phyloP scores from a whole-genome alignment of 768 basidiomycete species.

The Strobilomyces dryophilus region DNA sequence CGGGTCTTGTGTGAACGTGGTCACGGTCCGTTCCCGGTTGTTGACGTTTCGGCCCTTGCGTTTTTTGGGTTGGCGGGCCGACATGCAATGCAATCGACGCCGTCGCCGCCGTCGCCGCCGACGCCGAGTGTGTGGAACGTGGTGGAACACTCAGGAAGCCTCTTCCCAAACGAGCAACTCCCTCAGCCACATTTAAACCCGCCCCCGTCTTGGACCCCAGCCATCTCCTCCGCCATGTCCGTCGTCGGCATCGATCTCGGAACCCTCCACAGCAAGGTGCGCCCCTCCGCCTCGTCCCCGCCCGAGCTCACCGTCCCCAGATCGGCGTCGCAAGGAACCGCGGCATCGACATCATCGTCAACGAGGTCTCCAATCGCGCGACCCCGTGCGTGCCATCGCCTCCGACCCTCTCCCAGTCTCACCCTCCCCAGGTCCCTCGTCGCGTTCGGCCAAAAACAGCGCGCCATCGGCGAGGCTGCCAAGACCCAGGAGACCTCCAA shows the following conservation, averaged over 20 bases:
- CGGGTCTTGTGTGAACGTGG: constrained; percentile 59
- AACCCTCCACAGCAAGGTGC: constrained; percentile 81
- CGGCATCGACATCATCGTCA: constrained; percentile 97
- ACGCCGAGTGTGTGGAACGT: constrained; percentile 16
- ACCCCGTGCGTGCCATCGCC: constrained; percentile 69
- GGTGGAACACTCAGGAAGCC: constrained; percentile 26
- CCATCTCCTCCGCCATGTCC: constrained; percentile 47
- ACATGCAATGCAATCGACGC: constrained; percentile 32
- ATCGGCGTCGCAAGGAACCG: constrained; percentile 94
- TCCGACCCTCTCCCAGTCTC: not conserved
- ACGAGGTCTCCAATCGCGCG: constrained; percentile 95
- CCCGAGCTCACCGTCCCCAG: constrained; percentile 32
- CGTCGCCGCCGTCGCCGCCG: not conserved
- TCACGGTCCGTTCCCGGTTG: constrained; percentile 64
- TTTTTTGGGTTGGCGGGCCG: constrained; percentile 62
- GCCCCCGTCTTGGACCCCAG: accelerated
- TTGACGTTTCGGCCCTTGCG: constrained; percentile 51
- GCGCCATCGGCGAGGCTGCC: constrained; percentile 89
- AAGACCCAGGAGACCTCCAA: constrained; percentile 98
- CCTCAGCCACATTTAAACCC: constrained; percentile 14
- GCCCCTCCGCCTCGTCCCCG: not conserved
- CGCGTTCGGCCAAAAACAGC: constrained; percentile 89
- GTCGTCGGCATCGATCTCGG: constrained; percentile 97
- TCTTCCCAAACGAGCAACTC: constrained; percentile 20
- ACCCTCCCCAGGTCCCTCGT: constrained; percentile 71